Base-by-base conservation (phyloP, 192 early-diverging fungal species). In the Coemansia sp. region DNA sequence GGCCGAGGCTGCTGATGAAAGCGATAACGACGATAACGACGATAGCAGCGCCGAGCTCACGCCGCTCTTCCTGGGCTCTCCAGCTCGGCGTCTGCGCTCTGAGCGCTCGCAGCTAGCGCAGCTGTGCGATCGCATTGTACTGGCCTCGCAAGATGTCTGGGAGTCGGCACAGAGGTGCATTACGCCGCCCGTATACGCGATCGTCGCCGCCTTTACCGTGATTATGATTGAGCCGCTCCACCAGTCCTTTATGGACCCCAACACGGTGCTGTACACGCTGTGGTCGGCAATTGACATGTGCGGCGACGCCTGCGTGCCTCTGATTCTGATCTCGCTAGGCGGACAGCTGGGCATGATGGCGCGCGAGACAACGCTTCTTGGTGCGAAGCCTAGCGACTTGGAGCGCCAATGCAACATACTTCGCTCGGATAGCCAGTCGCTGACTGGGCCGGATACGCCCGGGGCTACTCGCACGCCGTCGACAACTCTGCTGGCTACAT, bases 321-420 rank as follows among this genome's bases (percentile, higher is more conserved):
- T 93, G 58, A 90, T 92, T 27, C 70, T 94, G 45, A 78, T 92
- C 2, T 90, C 90, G 60, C 86, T 94, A 6, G 93, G 93, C 6
- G 88, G 89, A 14, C 91, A 93, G 67, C 68, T 91, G 41, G 77
- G 79, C 14, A 40, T 76, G 65, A 76, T 82, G 72, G 64, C 69
- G 22, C 59, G 70, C 29, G 66, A 76, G 11, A 11, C 47, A 4
- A 14, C 47, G 47, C 47, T 27, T 11, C 36, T 17, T 20, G 54
- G 3, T 10, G 19, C 17, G 2, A 35, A 60, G n/a, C 2, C 53
- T 17, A 24, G 6, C 17, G 22, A 41, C 47, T 19, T 45, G 6
- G 43, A 47, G 22, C 60, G 40, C 24, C 60, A 61, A 40, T 62
- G n/a, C 27, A 24, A 49, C 25, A 9, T 62, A 10, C 38, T 31